Percentiles rank a stretch among this genome's conserved stretches.
These are phyloP conservation scores for Barnettozyma sucrosica DNA, from an alignment of 805 yeast species.

Conservation along the genomic window DNA sequence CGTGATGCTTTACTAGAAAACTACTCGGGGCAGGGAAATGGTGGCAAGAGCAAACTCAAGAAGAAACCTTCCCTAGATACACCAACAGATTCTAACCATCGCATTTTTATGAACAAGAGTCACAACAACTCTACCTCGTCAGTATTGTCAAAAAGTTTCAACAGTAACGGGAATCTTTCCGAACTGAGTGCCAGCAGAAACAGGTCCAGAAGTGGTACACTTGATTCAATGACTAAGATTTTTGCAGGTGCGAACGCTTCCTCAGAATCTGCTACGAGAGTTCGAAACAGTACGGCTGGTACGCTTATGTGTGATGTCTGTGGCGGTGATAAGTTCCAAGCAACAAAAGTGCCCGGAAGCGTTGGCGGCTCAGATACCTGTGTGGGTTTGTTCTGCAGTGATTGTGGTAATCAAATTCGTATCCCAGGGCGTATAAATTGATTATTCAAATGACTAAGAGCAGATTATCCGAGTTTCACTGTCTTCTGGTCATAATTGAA, in stretches of 20 bases:
- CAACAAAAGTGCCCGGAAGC: constrained; percentile 7
- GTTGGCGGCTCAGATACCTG: neutral
- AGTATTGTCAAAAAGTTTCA: constrained; percentile 14
- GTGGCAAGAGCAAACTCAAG: constrained; percentile 1
- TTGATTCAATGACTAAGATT: constrained; percentile 12
- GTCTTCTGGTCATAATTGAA: too few relatives aligned
- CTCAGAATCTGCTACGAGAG: neutral
- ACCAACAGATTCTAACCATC: neutral
- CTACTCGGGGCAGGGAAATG: constrained; percentile 1
- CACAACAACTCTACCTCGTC: constrained; percentile 17
- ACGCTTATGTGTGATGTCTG: constrained; percentile 21
- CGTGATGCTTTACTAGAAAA: constrained; percentile 32
- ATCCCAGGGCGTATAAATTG: constrained; percentile 3
- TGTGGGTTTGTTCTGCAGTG: constrained; percentile 21
- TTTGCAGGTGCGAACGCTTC: neutral
- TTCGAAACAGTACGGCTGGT: neutral
- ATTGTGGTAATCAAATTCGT: constrained; percentile 25
- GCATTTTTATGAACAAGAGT: constrained; percentile 10
- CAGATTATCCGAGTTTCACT: too few relatives aligned
- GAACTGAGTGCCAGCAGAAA: neutral
- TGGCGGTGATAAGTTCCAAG: constrained; percentile 23
- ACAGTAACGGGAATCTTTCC: neutral
- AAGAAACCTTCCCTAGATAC: neutral
- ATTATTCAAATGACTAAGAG: too few relatives aligned
- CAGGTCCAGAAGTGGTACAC: constrained; percentile 17